Percentiles rank a stretch among this genome's conserved stretches.
Conservation (phyloP, 345 rosid species). For the Isatis tinctoria region DNA sequence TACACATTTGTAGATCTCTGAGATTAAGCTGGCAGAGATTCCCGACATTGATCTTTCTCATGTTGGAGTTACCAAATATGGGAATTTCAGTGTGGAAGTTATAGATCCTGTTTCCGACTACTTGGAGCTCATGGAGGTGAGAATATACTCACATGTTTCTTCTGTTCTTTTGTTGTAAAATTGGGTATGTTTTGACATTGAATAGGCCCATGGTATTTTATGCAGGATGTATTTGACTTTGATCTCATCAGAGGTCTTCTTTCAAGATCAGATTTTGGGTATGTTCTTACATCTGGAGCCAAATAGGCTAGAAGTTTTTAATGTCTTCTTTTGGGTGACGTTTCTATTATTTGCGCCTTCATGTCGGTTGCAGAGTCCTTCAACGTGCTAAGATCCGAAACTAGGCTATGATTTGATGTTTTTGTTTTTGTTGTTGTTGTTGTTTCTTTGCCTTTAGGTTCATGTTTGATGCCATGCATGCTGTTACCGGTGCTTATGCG, state of each 20-base stretch:
- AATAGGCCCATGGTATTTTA: slow-evolving; percentile 26
- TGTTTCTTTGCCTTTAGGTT: slow-evolving; percentile 43
- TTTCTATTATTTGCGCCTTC: slow-evolving; percentile 4
- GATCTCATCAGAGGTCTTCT: slow-evolving; percentile 73
- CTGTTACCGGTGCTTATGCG: slow-evolving; percentile 94
- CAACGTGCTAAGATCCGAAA: slow-evolving; percentile 11
- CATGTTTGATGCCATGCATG: slow-evolving; percentile 94
- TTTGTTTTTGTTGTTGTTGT: background rate
- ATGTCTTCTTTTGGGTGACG: background rate
- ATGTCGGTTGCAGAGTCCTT: background rate
- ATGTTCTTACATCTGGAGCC: slow-evolving; percentile 18
- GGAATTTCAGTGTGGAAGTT: slow-evolving; percentile 76
- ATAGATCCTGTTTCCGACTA: slow-evolving; percentile 88
- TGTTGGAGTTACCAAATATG: slow-evolving; percentile 61
- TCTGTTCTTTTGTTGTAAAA: slow-evolving; percentile 3
- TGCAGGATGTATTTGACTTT: slow-evolving; percentile 92
- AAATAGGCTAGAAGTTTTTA: background rate
- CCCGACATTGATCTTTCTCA: slow-evolving; percentile 73
- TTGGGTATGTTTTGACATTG: slow-evolving; percentile 3
- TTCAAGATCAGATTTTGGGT: slow-evolving; percentile 73
- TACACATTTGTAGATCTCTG: slow-evolving; percentile 59
- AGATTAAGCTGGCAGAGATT: slow-evolving; percentile 82
- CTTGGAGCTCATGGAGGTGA: slow-evolving; percentile 89
- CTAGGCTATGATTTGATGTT: slow-evolving; percentile 8
- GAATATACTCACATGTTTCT: slow-evolving; percentile 14